phyloP scores from a whole-genome alignment of 208 protist genomes.

The Crithidia acanthocephali region DNA sequence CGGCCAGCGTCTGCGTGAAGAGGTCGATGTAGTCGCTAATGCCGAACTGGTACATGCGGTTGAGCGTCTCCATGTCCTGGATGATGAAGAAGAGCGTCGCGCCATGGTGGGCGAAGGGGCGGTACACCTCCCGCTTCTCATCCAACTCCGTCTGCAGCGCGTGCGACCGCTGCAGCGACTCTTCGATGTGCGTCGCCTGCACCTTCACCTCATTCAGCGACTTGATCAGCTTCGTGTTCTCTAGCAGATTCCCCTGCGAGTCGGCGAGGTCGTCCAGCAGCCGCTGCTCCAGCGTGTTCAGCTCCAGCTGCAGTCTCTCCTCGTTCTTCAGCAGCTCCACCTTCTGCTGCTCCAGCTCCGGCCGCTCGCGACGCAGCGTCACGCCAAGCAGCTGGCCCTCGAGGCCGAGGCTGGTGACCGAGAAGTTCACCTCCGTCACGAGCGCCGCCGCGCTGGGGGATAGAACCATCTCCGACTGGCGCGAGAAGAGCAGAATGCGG shows the following conservation, averaged over 20 bases:
- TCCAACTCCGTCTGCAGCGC: constrained; percentile 93
- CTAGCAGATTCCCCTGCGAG: constrained; percentile 94
- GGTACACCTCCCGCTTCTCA: constrained; percentile 95
- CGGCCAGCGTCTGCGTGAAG: constrained; percentile 67
- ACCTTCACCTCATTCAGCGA: constrained; percentile 96
- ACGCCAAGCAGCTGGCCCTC: constrained; percentile 96
- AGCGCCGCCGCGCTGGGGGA: constrained; percentile 89
- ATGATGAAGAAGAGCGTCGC: constrained; percentile 95
- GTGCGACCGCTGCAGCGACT: constrained; percentile 85
- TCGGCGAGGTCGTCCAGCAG: constrained; percentile 94
- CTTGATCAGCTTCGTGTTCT: constrained; percentile 94
- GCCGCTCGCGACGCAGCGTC: constrained; percentile 96
- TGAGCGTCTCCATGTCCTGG: constrained; percentile 87
- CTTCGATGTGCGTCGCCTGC: constrained; percentile 84
- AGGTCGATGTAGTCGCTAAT: constrained; percentile 91
- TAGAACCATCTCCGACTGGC: constrained; percentile 89
- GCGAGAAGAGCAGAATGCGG: constrained; percentile 94
- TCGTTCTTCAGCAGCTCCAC: constrained; percentile 95
- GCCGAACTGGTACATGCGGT: constrained; percentile 98
- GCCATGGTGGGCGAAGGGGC: constrained; percentile 88
- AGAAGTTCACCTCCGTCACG: constrained; percentile 97
- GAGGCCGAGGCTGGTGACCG: constrained; percentile 95
- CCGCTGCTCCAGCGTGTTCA: constrained; percentile 93
- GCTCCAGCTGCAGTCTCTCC: constrained; percentile 95
- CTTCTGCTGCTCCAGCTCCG: constrained; percentile 96